phyloP scores from a whole-genome alignment of 2,329 filamentous ascomycete genomes.

The Blastomyces emzantsi region DNA sequence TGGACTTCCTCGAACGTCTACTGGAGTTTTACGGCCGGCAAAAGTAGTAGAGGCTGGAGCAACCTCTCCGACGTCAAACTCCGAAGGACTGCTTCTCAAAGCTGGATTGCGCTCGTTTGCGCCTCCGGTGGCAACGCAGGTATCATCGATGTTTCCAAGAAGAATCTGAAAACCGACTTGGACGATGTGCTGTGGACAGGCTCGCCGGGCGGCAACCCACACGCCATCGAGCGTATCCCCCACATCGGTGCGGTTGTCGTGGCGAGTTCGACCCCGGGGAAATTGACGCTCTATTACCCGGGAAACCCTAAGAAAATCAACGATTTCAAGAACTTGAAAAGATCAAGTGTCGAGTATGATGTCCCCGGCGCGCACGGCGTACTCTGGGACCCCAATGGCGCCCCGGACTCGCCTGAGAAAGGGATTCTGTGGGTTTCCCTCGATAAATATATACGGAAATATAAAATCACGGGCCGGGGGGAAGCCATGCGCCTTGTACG shows the following conservation, averaged over 20 bases:
- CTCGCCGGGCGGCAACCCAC: constrained; percentile 15
- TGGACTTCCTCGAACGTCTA: constrained; percentile 16
- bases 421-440: constrained; percentile 12
- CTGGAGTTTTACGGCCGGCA: constrained; percentile 17
- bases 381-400: constrained; percentile 13
- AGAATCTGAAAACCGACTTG: constrained; percentile 35
- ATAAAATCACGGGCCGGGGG: constrained; percentile 10
- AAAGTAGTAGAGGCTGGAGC: constrained; percentile 10
- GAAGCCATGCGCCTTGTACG: constrained; percentile 8
- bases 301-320: constrained; percentile 12
- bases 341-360: constrained; percentile 6
- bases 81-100: constrained; percentile 16
- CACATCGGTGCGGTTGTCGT: constrained; percentile 15
- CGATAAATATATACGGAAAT: constrained; percentile 11
- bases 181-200: constrained; percentile 16
- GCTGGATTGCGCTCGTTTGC: constrained; percentile 17
- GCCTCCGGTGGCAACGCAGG: constrained; percentile 24
- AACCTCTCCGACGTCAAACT: constrained; percentile 18
- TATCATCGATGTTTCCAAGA: constrained; percentile 41
- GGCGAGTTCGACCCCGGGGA: constrained; percentile 16
- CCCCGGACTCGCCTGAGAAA: neutral
- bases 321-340: constrained; percentile 12
- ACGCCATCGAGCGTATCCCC: constrained; percentile 17
- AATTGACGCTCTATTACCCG: constrained; percentile 16
- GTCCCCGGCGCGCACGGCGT: constrained; percentile 11